Conservation (phyloP, 768 basidiomycete species). For the Leccinum sublutescens region DNA sequence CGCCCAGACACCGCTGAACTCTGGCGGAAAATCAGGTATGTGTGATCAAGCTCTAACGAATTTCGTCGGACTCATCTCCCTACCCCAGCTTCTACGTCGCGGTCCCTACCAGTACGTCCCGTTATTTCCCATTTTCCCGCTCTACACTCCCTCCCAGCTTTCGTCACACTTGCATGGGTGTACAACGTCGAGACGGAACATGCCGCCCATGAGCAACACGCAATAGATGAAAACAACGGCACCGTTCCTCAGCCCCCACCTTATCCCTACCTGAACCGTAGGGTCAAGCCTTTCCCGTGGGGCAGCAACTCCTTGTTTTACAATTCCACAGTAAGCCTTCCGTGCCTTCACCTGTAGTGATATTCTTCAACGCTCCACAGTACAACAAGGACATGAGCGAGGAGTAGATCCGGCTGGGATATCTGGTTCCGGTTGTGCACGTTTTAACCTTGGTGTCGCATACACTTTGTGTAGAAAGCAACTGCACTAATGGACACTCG, state of each 20-base stretch:
- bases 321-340: conserved; percentile 61
- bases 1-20: conserved; percentile 67
- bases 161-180: conserved; percentile 42
- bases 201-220: conserved; percentile 64
- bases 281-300: conserved; percentile 83
- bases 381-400: conserved; percentile 62
- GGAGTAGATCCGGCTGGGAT: conserved; percentile 14
- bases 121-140: conserved; percentile 3
- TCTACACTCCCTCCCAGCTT: conserved; percentile 17
- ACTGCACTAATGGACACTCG: neutral
- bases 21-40: conserved; percentile 84
- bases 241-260: conserved; percentile 64
- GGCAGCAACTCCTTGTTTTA: conserved; percentile 81
- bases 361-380: conserved; percentile 33
- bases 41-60: conserved; percentile 15
- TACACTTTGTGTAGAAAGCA: neutral
- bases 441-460: neutral
- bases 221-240: conserved; percentile 71
- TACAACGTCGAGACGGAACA: conserved; percentile 61
- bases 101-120: conserved; percentile 65
- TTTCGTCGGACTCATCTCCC: conserved; percentile 7
- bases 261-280: conserved; percentile 77
- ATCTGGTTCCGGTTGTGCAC: neutral
- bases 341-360: neutral
- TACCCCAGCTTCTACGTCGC: conserved; percentile 66